phyloP scores from a whole-genome alignment of 2,329 filamentous ascomycete species.

The Cytospora piceae region DNA sequence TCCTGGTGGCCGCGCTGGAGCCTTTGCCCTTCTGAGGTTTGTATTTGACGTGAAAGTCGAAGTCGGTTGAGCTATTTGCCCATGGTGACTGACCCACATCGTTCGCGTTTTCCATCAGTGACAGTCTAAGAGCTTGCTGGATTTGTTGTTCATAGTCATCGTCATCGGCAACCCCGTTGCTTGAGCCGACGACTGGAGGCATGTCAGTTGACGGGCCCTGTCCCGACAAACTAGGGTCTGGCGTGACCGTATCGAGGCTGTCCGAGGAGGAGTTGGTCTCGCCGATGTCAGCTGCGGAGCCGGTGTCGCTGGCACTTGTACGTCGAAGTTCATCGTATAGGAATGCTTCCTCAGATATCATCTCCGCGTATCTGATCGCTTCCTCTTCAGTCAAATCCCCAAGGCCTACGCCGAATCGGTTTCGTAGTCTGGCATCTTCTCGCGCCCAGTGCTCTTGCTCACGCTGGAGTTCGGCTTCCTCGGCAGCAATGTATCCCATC shows the following conservation, averaged over 20 bases:
- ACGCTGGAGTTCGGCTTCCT: conserved; percentile 76
- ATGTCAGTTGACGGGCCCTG: conserved; percentile 37
- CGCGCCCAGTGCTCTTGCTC: conserved; percentile 70
- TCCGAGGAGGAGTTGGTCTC: conserved; percentile 49
- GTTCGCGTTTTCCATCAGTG: conserved; percentile 59
- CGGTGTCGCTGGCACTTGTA: conserved; percentile 53
- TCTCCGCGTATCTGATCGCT: conserved; percentile 65
- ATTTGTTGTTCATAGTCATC: conserved; percentile 64
- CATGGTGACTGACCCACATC: conserved; percentile 50
- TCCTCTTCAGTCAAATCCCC: conserved; percentile 69
- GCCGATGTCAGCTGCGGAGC: conserved; percentile 54
- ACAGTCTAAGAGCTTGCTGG: conserved; percentile 65
- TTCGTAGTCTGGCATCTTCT: conserved; percentile 71
- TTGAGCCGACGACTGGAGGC: conserved; percentile 35
- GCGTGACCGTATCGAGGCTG: conserved; percentile 54
- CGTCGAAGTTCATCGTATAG: conserved; percentile 60
- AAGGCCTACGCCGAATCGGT: conserved; percentile 83
- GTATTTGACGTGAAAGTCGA: conserved; percentile 55
- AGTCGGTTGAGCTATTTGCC: conserved; percentile 51
- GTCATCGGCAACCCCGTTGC: conserved; percentile 38
- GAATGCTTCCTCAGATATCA: conserved; percentile 67
- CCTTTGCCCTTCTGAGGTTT: conserved; percentile 48
- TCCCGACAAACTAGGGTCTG: conserved; percentile 57
- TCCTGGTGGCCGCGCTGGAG: conserved; percentile 41
- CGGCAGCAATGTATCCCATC: conserved; percentile 82